A percentile compares a stretch with the other conserved stretches of the same genome.
phyloP scores from a whole-genome alignment of 225 moss, liverwort and hornwort species.

The Bryum argenteum region DNA sequence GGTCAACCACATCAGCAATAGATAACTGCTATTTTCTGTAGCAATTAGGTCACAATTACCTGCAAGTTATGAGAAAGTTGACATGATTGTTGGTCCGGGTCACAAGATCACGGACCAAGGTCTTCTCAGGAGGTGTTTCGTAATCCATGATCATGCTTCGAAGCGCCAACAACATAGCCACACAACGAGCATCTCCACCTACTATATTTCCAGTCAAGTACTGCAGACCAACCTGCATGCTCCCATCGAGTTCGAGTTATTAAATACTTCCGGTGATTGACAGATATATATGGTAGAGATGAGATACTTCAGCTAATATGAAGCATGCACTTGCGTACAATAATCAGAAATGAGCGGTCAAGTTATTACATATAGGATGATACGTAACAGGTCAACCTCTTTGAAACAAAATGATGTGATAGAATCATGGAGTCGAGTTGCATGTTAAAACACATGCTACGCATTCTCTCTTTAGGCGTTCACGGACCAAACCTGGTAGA shows the following conservation, averaged over 20 bases:
- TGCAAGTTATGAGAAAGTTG: slow-evolving; percentile 86
- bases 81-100: slow-evolving; percentile 89
- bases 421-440: background rate
- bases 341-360: slow-evolving; percentile 10
- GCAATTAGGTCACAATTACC: slow-evolving; percentile 26
- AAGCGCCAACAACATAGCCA: slow-evolving; percentile 90
- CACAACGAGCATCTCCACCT: slow-evolving; percentile 91
- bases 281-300: slow-evolving; percentile 1
- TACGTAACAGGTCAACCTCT: background rate
- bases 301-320: background rate
- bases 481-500: slow-evolving; percentile 63
- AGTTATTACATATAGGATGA: background rate
- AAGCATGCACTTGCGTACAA: slow-evolving; percentile 1
- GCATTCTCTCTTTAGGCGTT: slow-evolving; percentile 15
- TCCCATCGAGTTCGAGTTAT: slow-evolving; percentile 1
- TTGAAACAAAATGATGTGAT: slow-evolving; percentile 18
- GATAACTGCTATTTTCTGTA: background rate
- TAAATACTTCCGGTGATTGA: background rate
- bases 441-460: background rate
- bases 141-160: slow-evolving; percentile 85
- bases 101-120: slow-evolving; percentile 78
- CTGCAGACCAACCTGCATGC: slow-evolving; percentile 76
- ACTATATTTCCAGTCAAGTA: slow-evolving; percentile 83
- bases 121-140: slow-evolving; percentile 81
- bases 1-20: background rate